A percentile compares a stretch with the other conserved stretches of the same genome.
Evolutionary conservation across 768 basidiomycete genomes (phyloP).

Genomic region (Agaricus sinodeliciosus): DNA sequence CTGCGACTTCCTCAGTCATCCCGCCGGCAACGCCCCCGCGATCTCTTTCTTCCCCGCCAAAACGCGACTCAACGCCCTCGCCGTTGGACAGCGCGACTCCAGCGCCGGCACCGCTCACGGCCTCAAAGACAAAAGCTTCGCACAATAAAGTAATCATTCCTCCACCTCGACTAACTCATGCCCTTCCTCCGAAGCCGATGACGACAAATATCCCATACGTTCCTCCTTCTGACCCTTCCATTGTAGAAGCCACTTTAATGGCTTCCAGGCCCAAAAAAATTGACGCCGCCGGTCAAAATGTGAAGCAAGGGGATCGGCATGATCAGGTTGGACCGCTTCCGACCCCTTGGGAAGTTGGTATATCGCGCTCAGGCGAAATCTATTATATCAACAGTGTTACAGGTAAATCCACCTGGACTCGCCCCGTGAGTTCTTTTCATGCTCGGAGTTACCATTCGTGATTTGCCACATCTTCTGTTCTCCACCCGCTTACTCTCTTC

Average conservation of each 20-base stretch:
- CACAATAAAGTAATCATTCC: slow-evolving; percentile 17
- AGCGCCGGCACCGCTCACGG: slow-evolving; percentile 12
- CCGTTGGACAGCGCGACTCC: not conserved
- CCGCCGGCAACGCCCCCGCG: not conserved
- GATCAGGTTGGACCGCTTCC: slow-evolving; percentile 32
- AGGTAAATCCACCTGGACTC: slow-evolving; percentile 50
- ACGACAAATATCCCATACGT: slow-evolving; percentile 43
- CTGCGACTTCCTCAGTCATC: not conserved
- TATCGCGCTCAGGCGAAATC: slow-evolving; percentile 34
- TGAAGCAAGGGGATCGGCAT: slow-evolving; percentile 20
- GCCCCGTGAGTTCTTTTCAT: slow-evolving; percentile 33
- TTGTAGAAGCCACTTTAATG: slow-evolving; percentile 60
- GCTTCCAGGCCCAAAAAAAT: slow-evolving; percentile 34
- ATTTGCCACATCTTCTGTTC: not conserved
- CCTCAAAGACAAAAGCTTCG: slow-evolving; percentile 16
- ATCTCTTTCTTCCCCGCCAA: not conserved
- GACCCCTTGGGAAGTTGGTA: slow-evolving; percentile 54
- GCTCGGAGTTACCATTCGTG: not conserved
- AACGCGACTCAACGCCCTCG: not conserved
- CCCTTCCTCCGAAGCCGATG: slow-evolving; percentile 62
- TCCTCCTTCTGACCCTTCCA: slow-evolving; percentile 49
- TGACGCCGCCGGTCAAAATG: slow-evolving; percentile 17
- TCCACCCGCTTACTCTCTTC: not conserved
- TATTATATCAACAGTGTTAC: slow-evolving; percentile 60
- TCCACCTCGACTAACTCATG: slow-evolving; percentile 46